These are phyloP conservation scores for Articulospora tetracladia DNA, from an alignment of 495 filamentous ascomycete genomes.

Conservation along the genomic window DNA sequence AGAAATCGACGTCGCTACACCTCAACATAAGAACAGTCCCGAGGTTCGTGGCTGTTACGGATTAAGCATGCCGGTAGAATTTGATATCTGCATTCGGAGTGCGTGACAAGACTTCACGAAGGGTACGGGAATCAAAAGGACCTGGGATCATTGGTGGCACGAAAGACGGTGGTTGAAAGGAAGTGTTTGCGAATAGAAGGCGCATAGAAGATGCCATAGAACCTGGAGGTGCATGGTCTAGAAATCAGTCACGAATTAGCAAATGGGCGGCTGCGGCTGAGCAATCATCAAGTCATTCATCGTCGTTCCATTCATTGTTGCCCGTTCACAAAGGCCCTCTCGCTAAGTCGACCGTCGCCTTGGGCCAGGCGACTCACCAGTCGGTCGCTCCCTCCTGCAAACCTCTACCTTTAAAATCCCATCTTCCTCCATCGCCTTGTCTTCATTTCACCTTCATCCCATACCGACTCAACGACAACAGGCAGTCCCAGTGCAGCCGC, in stretches of 20 bases:
- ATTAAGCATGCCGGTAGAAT: too few species aligned
- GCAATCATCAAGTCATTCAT: constrained; percentile 7
- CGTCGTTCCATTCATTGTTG: not conserved
- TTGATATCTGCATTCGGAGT: too few species aligned
- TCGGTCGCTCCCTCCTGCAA: not conserved
- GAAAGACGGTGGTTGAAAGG: too few species aligned
- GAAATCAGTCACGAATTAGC: not conserved
- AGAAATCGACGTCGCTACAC: too few species aligned
- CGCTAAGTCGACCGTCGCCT: not conserved
- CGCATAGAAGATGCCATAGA: too few species aligned
- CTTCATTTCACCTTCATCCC: not conserved
- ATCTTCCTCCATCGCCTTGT: not conserved
- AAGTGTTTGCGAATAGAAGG: not conserved
- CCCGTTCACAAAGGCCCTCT: not conserved
- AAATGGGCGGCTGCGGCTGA: not conserved
- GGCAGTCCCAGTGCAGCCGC: not conserved
- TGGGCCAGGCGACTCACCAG: constrained; percentile 5
- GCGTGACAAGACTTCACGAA: too few species aligned
- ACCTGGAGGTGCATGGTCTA: too few species aligned
- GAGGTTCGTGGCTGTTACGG: too few species aligned
- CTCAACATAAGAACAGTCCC: too few species aligned
- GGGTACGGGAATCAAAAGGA: too few species aligned
- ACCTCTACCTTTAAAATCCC: not conserved
- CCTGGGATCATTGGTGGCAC: too few species aligned
- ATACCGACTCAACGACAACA: not conserved